Percentiles rank a stretch among this genome's conserved stretches.
Conservation (phyloP, 2,329 filamentous ascomycete genomes). For the Dendrostoma leiphaemia region DNA sequence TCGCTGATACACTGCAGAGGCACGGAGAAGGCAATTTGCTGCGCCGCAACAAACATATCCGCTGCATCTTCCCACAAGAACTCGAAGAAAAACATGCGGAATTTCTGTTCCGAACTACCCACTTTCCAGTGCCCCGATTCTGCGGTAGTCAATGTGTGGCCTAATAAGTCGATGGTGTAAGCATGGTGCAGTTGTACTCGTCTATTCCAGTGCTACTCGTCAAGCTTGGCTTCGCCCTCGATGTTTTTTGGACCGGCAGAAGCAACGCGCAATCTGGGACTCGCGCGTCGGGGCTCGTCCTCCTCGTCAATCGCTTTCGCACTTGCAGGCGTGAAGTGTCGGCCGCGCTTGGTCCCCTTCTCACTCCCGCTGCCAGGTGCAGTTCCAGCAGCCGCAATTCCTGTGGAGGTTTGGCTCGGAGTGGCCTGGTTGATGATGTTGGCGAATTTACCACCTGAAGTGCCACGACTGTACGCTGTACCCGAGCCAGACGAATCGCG, state of each 20-base stretch:
- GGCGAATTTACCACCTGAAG: conserved; percentile 29
- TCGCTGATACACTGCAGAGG: no score
- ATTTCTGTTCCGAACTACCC: neutral
- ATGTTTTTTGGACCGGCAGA: neutral
- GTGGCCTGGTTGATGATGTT: conserved; percentile 28
- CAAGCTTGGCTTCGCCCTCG: neutral
- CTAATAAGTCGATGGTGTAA: neutral
- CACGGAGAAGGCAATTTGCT: no score
- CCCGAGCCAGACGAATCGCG: conserved; percentile 27
- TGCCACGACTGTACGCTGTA: conserved; percentile 29
- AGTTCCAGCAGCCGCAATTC: conserved; percentile 18
- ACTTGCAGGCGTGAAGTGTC: conserved; percentile 45
- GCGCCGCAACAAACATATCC: no score
- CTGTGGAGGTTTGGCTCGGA: conserved; percentile 22
- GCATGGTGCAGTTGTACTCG: neutral
- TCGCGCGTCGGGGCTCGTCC: conserved; percentile 41
- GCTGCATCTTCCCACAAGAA: neutral
- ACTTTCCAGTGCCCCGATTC: neutral
- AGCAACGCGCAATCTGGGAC: conserved; percentile 26
- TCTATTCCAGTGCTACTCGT: neutral
- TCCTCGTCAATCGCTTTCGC: conserved; percentile 46
- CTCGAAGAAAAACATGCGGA: neutral
- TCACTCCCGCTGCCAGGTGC: conserved; percentile 25
- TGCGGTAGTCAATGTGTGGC: neutral
- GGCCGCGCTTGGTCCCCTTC: conserved; percentile 43